Evolutionary conservation across 2,329 filamentous ascomycete genomes (phyloP).

Genomic region (Graphium sp.): DNA sequence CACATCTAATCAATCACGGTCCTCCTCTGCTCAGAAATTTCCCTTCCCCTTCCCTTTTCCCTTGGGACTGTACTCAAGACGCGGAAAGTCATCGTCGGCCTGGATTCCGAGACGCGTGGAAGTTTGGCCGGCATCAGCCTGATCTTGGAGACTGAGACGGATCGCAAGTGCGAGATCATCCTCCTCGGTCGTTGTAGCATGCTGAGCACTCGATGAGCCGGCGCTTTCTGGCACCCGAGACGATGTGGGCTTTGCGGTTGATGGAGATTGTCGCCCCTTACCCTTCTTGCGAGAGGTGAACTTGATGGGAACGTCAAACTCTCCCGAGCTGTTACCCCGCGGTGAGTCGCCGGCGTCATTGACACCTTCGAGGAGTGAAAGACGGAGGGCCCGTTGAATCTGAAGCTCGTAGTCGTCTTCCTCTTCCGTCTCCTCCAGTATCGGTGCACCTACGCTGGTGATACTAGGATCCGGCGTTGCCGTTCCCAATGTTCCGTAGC

Average conservation of each 20-base stretch:
- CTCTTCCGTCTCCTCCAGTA: conserved; percentile 16
- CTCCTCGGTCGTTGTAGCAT: conserved; percentile 20
- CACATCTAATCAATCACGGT: background rate
- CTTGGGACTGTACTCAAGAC: conserved; percentile 19
- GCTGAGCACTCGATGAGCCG: no score
- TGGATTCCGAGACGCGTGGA: conserved; percentile 13
- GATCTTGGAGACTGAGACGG: conserved; percentile 41
- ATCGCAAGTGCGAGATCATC: conserved; percentile 45
- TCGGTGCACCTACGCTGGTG: conserved; percentile 18
- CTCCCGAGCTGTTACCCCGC: conserved; percentile 24
- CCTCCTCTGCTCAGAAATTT: background rate
- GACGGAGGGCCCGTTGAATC: conserved; percentile 44
- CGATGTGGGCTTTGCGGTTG: conserved; percentile 4
- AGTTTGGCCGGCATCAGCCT: conserved; percentile 16
- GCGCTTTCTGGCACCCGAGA: background rate
- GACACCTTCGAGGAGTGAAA: conserved; percentile 39
- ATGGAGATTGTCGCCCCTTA: no score
- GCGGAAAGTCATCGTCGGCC: conserved; percentile 20
- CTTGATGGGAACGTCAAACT: conserved; percentile 32
- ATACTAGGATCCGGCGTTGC: conserved; percentile 38
- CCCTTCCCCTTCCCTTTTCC: conserved; percentile 24
- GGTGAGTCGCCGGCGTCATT: conserved; percentile 28
- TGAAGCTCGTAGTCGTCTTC: conserved; percentile 41
- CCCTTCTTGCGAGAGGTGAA: conserved; percentile 4
- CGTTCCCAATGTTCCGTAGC: conserved; percentile 25